phyloP scores from a whole-genome alignment of 441 rosid genomes.

The Macaranga tanarius region DNA sequence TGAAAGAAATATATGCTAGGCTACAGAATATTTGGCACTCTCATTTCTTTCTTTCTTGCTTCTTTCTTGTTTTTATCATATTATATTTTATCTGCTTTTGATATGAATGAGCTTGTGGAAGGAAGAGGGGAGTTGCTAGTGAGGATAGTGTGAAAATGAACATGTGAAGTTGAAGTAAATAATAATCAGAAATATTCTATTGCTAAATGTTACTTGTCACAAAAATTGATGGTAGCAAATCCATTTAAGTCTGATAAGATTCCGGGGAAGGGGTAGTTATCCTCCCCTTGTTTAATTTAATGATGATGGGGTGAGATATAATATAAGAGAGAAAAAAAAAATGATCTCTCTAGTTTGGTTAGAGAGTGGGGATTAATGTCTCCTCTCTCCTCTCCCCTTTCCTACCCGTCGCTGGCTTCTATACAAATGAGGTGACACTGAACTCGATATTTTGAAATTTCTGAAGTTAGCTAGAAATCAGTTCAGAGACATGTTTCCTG shows the following conservation, averaged over 20 bases:
- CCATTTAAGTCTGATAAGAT: background rate
- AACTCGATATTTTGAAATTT: background rate
- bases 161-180: background rate
- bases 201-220: background rate
- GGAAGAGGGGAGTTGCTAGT: background rate
- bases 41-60: background rate
- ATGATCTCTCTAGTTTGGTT: no score
- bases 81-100: background rate
- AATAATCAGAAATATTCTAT: background rate
- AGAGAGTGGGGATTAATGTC: background rate
- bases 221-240: background rate
- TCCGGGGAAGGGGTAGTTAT: background rate
- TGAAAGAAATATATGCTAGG: background rate
- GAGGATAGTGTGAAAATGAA: background rate
- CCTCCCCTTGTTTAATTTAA: background rate
- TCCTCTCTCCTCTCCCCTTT: no score
- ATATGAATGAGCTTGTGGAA: slow-evolving; percentile 5
- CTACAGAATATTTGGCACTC: background rate
- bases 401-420: background rate
- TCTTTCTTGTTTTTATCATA: background rate
- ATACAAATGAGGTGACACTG: background rate
- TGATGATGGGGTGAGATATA: background rate
- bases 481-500: no score
- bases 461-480: background rate
- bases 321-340: background rate